Base-by-base conservation (phyloP, 129 eudicot genomes). In the Smallanthus sonchifolius region DNA sequence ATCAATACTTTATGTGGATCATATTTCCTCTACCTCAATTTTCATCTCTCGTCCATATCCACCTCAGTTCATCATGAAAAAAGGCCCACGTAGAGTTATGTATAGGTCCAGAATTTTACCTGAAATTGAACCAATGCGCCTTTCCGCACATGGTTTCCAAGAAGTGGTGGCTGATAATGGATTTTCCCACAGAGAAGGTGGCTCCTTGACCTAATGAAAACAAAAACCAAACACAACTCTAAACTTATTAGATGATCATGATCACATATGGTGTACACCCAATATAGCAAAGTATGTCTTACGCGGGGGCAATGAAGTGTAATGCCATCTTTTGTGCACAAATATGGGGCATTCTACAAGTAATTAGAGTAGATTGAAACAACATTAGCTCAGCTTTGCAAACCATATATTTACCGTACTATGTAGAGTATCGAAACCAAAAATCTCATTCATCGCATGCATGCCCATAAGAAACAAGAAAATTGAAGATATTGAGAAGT, bases 91-190 rank as follows among this genome's bases (percentile, higher is more conserved):
- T 14, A 48, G 45, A 81, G 61, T 70, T 63, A 11, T 36, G 37
- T 72, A 44, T 49, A 39, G 35, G 37, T 30, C 7, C 2, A 36
- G 51, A 36, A 65, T 14, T 36, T 38, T 74, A 93, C 98, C 98
- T 93, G 92, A 85, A 61, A 88, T 79, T 82, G 80, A 83, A 47
- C 87, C 89, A 78, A 61, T 84, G 40, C 67, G 92, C 49, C 96
- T 85, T 81, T 88, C 97, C 57, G 96, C 92, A 88, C 97, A 94
- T 13, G 97, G 74, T 74, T 91, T 94, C 99, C 99, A 94, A 62
- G 99, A 90, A 20, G 93, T 94, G 61, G 99, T 88, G 57, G 99
- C 93, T 43, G 97, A 88, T 80, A 86, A 74, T 70, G 98, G 98
- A 85, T 94, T 94, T 82, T 94, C 99, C 99, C 99, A 94, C 7